A percentile compares a stretch with the other conserved stretches of the same genome.
phyloP scores from a whole-genome alignment of 352 stramenopile species.

The Phytophthora sp. region DNA sequence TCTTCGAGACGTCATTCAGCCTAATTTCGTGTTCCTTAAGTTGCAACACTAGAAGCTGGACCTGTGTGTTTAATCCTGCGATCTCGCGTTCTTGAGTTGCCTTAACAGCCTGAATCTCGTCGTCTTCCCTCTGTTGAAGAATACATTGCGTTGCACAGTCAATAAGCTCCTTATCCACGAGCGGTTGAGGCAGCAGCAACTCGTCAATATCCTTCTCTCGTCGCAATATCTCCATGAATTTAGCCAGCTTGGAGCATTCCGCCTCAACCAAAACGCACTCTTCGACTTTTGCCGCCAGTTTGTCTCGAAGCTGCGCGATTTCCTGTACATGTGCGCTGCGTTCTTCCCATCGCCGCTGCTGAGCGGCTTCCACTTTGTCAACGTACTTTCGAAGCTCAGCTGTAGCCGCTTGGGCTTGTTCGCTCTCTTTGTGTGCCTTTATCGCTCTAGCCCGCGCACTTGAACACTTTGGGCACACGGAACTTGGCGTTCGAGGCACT shows the following conservation, averaged over 20 bases:
- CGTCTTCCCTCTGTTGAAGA: constrained; percentile 16
- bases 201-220: constrained; percentile 9
- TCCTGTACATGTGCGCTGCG: constrained; percentile 22
- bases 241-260: constrained; percentile 26
- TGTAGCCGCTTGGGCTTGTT: constrained; percentile 11
- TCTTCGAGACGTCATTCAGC: not conserved
- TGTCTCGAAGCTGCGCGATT: constrained; percentile 28
- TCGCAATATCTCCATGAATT: constrained; percentile 14
- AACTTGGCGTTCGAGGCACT: not conserved
- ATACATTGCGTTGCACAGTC: constrained; percentile 23
- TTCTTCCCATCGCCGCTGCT: constrained; percentile 43
- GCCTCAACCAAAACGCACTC: constrained; percentile 13
- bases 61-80: constrained; percentile 2
- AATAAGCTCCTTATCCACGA: not conserved
- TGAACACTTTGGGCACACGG: constrained; percentile 30
- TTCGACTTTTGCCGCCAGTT: constrained; percentile 29
- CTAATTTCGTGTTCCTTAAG: constrained; percentile 18
- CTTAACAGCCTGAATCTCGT: constrained; percentile 9
- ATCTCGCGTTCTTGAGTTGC: constrained; percentile 12
- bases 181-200: not conserved
- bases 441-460: constrained; percentile 22
- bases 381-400: constrained; percentile 39
- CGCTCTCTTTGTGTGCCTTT: constrained; percentile 26
- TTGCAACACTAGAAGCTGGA: constrained; percentile 4
- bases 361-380: constrained; percentile 34